These are phyloP conservation scores for Boletus sp. DNA, from an alignment of 768 basidiomycete species.

Conservation along the genomic window DNA sequence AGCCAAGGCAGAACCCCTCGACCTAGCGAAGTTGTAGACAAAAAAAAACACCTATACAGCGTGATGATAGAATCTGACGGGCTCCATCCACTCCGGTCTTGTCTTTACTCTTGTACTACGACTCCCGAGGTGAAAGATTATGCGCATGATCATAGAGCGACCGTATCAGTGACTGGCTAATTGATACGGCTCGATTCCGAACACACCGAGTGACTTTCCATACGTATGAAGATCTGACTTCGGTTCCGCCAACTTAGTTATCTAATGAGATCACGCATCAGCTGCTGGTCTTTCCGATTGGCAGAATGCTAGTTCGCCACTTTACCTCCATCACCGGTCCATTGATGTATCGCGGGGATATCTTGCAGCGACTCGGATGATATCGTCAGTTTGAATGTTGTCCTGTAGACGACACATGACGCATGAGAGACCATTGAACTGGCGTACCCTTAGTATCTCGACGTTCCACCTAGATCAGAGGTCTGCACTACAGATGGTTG, in stretches of 20 bases:
- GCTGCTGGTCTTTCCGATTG: not conserved
- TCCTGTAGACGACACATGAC: not conserved
- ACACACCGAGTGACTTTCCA: not conserved
- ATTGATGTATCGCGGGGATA: not conserved
- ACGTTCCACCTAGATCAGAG: not conserved
- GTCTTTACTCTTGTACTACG: too few species aligned
- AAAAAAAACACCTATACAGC: too few species aligned
- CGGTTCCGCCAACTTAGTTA: not conserved
- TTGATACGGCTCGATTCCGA: not conserved
- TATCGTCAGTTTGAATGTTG: not conserved
- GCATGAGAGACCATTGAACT: too few species aligned
- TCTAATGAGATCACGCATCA: not conserved
- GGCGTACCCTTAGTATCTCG: too few species aligned
- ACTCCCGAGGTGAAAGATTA: not conserved
- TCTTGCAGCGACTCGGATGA: not conserved
- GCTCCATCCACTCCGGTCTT: too few species aligned
- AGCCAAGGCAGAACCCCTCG: too few species aligned
- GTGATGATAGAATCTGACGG: too few species aligned
- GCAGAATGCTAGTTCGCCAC: not conserved
- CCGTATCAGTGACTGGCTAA: not conserved
- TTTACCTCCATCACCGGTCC: not conserved
- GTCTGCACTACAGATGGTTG: not conserved
- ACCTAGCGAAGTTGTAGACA: too few species aligned
- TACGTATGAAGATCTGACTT: not conserved
- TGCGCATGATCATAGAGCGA: not conserved